A percentile compares a stretch with the other conserved stretches of the same genome.
These are phyloP conservation scores for Vitis riparia DNA, from an alignment of 164 flowering plant species.

Conservation along the genomic window DNA sequence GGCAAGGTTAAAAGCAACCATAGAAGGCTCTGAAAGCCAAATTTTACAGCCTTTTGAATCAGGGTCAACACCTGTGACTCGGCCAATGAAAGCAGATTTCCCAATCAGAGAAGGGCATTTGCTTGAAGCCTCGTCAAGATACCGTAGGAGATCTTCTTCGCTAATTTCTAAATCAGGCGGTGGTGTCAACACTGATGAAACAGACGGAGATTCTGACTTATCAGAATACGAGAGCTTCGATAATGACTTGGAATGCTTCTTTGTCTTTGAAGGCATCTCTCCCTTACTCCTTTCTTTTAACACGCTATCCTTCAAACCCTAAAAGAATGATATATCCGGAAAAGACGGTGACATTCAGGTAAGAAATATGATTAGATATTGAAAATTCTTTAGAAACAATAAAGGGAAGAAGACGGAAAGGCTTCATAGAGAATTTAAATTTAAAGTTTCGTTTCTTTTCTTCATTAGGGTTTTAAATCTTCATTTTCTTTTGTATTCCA, in stretches of 20 bases:
- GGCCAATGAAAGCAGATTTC: slow-evolving; percentile 49
- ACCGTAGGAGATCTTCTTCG: slow-evolving; percentile 35
- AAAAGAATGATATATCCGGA: too few species aligned
- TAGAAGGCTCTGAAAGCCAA: slow-evolving; percentile 75
- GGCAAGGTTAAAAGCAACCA: slow-evolving; percentile 50
- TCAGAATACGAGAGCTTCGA: slow-evolving; percentile 33
- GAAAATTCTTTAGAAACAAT: too few species aligned
- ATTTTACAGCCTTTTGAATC: slow-evolving; percentile 41
- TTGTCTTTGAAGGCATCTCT: slow-evolving; percentile 49
- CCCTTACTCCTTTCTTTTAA: not conserved
- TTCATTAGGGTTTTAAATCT: too few species aligned
- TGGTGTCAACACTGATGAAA: slow-evolving; percentile 15
- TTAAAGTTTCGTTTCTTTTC: too few species aligned
- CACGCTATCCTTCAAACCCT: too few species aligned
- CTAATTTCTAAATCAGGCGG: slow-evolving; percentile 5
- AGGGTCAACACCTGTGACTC: slow-evolving; percentile 28
- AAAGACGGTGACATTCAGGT: too few species aligned
- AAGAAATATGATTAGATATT: too few species aligned
- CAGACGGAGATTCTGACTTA: slow-evolving; percentile 24
- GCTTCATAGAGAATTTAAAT: too few species aligned
- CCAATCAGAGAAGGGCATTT: slow-evolving; percentile 62
- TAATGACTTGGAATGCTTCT: slow-evolving; percentile 36
- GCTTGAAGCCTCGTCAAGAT: slow-evolving; percentile 51
- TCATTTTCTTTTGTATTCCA: too few species aligned
- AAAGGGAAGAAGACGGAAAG: too few species aligned